Percentiles rank a stretch among this genome's conserved stretches.
Conservation (phyloP, 192 early-diverging fungal genomes). For the Funneliformis geosporum region DNA sequence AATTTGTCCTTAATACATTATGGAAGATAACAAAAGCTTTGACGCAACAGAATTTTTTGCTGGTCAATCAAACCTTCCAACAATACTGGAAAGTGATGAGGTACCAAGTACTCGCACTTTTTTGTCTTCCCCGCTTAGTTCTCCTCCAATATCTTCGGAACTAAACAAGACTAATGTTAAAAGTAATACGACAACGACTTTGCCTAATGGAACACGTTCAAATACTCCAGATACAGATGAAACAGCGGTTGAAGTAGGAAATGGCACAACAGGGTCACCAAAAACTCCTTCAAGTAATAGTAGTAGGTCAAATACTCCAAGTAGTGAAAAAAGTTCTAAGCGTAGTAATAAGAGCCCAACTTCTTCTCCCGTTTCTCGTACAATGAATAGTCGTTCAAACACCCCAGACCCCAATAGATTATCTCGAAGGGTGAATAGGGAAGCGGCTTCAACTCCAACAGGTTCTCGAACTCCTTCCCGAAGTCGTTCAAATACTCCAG, state of each 20-base stretch:
- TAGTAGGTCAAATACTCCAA: conserved; percentile 16
- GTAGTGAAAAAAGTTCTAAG: background rate
- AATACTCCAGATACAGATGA: conserved; percentile 12
- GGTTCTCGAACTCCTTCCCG: conserved; percentile 6
- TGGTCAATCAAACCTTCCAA: background rate
- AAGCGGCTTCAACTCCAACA: background rate
- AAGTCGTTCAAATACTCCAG: conserved; percentile 20
- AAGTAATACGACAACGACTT: background rate
- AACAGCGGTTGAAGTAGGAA: background rate
- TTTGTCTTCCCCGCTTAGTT: background rate
- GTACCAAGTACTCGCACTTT: background rate
- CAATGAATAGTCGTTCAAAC: background rate
- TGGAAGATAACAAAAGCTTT: background rate
- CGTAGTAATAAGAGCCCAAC: background rate
- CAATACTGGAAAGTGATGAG: background rate
- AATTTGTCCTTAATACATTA: background rate
- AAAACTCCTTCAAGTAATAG: background rate
- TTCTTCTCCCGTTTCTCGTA: background rate
- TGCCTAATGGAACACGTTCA: background rate
- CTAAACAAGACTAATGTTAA: background rate
- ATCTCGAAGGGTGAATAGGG: background rate
- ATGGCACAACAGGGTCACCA: background rate
- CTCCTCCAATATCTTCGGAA: background rate
- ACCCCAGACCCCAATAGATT: background rate
- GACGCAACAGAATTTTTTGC: too few relatives aligned